phyloP scores from a whole-genome alignment of 768 basidiomycete species.

The Termitomyces sp. region DNA sequence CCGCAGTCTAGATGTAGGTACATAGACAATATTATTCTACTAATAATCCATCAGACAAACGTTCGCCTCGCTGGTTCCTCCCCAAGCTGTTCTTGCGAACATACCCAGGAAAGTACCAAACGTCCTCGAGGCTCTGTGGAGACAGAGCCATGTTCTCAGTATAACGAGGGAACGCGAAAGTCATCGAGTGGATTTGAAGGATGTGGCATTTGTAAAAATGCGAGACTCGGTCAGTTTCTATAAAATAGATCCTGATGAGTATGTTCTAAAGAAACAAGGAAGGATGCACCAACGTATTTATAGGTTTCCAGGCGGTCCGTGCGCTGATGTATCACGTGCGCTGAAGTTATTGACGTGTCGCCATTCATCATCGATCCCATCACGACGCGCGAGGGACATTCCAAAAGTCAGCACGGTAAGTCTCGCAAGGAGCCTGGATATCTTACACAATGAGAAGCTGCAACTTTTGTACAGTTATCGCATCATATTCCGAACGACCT shows the following conservation, averaged over 20 bases:
- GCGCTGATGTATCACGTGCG: slow-evolving; percentile 12
- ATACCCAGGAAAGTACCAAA: slow-evolving; percentile 13
- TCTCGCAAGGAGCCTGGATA: background rate
- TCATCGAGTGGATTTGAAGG: slow-evolving; percentile 24
- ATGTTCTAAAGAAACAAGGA: slow-evolving; percentile 18
- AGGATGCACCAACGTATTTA: slow-evolving; percentile 7
- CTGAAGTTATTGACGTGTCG: background rate
- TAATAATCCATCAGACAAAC: slow-evolving; percentile 19
- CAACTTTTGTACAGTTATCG: background rate
- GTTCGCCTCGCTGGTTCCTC: slow-evolving; percentile 15
- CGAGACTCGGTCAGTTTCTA: slow-evolving; percentile 25
- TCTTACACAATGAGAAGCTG: background rate
- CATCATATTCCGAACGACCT: background rate
- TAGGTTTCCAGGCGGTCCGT: slow-evolving; percentile 14
- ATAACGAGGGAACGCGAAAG: slow-evolving; percentile 19
- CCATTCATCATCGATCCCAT: background rate
- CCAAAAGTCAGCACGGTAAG: background rate
- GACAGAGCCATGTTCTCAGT: slow-evolving; percentile 20
- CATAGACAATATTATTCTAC: background rate
- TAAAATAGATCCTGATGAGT: slow-evolving; percentile 25
- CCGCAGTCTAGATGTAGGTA: no score
- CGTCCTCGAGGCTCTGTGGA: slow-evolving; percentile 19
- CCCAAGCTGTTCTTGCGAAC: slow-evolving; percentile 7
- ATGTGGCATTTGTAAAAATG: slow-evolving; percentile 25
- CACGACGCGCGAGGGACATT: background rate